A percentile compares a stretch with the other conserved stretches of the same genome.
These are phyloP conservation scores for Gymnopus androsaceus DNA, from an alignment of 1,284 basidiomycete species.

Conservation along the genomic window DNA sequence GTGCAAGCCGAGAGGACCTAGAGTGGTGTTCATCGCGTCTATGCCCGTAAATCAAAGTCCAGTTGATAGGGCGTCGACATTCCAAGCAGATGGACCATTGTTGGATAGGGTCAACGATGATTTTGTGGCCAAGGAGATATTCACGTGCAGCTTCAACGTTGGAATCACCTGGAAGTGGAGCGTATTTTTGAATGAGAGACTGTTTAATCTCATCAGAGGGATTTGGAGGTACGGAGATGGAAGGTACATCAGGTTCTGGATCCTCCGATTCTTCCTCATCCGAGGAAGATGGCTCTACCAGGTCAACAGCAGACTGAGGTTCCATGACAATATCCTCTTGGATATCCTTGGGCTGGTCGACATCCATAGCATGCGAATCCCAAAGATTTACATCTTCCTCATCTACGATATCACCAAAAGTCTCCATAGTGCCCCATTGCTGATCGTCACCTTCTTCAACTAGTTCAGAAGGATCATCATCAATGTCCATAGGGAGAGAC, in stretches of 20 bases:
- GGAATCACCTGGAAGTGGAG: background rate
- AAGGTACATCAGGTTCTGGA: background rate
- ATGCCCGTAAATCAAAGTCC: background rate
- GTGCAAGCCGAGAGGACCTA: background rate
- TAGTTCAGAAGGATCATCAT: background rate
- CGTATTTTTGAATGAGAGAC: background rate
- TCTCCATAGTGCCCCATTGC: background rate
- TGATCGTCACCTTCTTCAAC: background rate
- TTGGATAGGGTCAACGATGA: background rate
- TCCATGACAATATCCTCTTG: too few species aligned
- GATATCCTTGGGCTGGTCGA: too few species aligned
- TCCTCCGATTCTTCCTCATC: background rate
- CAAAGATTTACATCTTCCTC: too few species aligned
- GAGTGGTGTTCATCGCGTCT: background rate
- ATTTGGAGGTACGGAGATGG: background rate
- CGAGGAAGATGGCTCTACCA: too few species aligned
- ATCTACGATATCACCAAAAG: too few species aligned
- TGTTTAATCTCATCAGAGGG: background rate
- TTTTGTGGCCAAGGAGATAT: background rate
- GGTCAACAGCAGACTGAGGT: too few species aligned
- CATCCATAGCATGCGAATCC: too few species aligned
- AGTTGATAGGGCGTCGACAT: background rate
- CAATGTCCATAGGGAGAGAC: too few species aligned
- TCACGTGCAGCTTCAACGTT: background rate
- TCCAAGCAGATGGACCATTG: background rate